These are phyloP conservation scores for Acer yangbiense DNA, from an alignment of 345 rosid species.

Conservation along the genomic window DNA sequence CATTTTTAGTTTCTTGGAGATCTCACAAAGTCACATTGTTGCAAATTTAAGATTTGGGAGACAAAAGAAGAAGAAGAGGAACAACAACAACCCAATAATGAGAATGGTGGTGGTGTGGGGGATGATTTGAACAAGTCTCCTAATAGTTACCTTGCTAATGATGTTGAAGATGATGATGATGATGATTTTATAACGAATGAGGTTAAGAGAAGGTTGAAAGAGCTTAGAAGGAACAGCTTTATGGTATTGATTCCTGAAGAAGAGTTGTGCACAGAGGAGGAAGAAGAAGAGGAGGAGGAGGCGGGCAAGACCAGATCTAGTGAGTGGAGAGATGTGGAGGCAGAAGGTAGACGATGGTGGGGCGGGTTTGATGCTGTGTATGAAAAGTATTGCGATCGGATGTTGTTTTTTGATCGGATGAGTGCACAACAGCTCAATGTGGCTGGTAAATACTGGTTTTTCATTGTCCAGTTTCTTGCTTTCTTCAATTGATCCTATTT, in stretches of 20 bases:
- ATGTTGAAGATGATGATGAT: slow-evolving; percentile 81
- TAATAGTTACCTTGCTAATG: slow-evolving; percentile 35
- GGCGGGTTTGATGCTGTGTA: slow-evolving; percentile 89
- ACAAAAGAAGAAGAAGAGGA: not conserved
- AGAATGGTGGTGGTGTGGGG: slow-evolving; percentile 31
- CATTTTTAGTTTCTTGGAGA: slow-evolving; percentile 4
- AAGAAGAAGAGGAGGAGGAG: slow-evolving; percentile 46
- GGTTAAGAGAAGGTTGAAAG: slow-evolving; percentile 90
- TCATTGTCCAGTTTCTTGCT: not conserved
- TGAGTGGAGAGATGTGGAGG: slow-evolving; percentile 92
- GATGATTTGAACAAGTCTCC: slow-evolving; percentile 39
- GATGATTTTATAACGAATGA: slow-evolving; percentile 94
- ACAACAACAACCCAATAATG: slow-evolving; percentile 33
- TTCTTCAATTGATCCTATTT: slow-evolving; percentile 2
- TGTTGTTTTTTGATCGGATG: slow-evolving; percentile 81
- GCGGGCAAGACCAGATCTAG: slow-evolving; percentile 60
- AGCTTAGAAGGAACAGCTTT: slow-evolving; percentile 86
- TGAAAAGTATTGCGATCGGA: slow-evolving; percentile 82
- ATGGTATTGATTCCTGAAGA: slow-evolving; percentile 97
- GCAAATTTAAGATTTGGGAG: not conserved
- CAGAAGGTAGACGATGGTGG: slow-evolving; percentile 92
- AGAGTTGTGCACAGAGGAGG: slow-evolving; percentile 62
- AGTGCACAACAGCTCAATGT: slow-evolving; percentile 65
- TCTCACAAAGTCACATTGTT: not conserved
- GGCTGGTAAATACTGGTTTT: slow-evolving; percentile 50